A percentile compares a stretch with the other conserved stretches of the same genome.
Conservation (phyloP, 2,329 filamentous ascomycete genomes). For the Pseudocercospora fijiensis region DNA sequence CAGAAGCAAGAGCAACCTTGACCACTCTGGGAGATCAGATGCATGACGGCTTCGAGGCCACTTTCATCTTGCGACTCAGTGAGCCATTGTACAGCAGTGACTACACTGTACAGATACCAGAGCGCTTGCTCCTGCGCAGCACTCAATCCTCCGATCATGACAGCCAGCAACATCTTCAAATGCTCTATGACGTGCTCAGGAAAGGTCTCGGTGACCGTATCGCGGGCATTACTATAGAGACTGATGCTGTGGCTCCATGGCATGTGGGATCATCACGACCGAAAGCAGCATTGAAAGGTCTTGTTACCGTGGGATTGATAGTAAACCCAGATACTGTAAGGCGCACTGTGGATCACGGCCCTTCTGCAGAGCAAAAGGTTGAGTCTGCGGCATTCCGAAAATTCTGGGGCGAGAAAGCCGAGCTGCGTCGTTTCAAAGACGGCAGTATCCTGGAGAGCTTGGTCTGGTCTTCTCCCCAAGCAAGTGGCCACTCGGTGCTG, state of each 20-base stretch:
- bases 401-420: constrained; percentile 94
- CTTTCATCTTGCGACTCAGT: constrained; percentile 69
- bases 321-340: constrained; percentile 71
- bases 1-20: constrained; percentile 72
- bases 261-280: constrained; percentile 36
- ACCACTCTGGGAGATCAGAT: constrained; percentile 70
- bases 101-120: constrained; percentile 45
- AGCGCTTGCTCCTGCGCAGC: constrained; percentile 9
- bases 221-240: constrained; percentile 58
- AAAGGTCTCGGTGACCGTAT: constrained; percentile 75
- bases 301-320: constrained; percentile 64
- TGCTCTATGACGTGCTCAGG: constrained; percentile 64
- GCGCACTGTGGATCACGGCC: constrained; percentile 83
- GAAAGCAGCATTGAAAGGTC: constrained; percentile 31
- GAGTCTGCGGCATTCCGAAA: constrained; percentile 77
- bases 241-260: constrained; percentile 37
- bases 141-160: not conserved
- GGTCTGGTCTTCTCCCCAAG: constrained; percentile 69
- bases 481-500: constrained; percentile 61
- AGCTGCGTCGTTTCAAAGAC: constrained; percentile 91
- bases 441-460: constrained; percentile 91
- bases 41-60: constrained; percentile 77
- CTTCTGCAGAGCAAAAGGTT: constrained; percentile 78
- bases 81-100: constrained; percentile 57
- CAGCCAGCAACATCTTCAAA: constrained; percentile 38